These are phyloP conservation scores for Kondoa subrosea DNA, from an alignment of 768 basidiomycete species.

Conservation along the genomic window DNA sequence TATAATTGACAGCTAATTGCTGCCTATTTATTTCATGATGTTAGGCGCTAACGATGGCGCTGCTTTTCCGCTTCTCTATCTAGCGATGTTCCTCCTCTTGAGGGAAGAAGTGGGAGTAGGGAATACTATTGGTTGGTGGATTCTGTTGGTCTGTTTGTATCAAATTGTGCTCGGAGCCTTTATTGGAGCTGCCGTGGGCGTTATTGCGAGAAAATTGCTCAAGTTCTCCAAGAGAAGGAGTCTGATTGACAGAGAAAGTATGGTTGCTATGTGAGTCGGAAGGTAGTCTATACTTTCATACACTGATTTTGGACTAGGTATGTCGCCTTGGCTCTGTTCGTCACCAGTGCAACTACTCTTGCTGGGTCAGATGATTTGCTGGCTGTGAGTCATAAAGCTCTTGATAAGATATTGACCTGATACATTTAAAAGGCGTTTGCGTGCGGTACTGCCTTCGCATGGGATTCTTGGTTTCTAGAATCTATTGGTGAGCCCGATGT, in stretches of 20 bases:
- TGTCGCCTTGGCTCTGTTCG: conserved; percentile 51
- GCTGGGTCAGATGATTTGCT: conserved; percentile 40
- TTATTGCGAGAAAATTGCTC: conserved; percentile 32
- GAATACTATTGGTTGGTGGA: conserved; percentile 70
- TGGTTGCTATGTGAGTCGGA: conserved; percentile 36
- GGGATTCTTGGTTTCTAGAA: conserved; percentile 27
- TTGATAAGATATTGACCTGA: neutral
- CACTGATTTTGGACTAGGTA: no score
- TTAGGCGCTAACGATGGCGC: conserved; percentile 96
- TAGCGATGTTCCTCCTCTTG: conserved; percentile 71
- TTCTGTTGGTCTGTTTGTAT: conserved; percentile 34
- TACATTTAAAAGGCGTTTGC: conserved; percentile 51
- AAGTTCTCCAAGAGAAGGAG: conserved; percentile 29
- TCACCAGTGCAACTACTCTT: conserved; percentile 51
- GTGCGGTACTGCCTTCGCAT: conserved; percentile 77
- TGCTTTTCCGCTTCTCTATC: conserved; percentile 71
- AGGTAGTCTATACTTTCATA: no score
- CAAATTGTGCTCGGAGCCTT: conserved; percentile 33
- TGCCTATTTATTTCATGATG: no score
- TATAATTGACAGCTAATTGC: no score
- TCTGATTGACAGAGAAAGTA: conserved; percentile 36
- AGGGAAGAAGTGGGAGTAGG: conserved; percentile 41
- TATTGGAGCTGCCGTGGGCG: conserved; percentile 33
- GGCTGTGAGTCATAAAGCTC: conserved; percentile 33
- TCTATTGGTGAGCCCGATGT: conserved; percentile 15